phyloP scores from a whole-genome alignment of 805 yeast genomes.

The Yamadazyma endophytica region DNA sequence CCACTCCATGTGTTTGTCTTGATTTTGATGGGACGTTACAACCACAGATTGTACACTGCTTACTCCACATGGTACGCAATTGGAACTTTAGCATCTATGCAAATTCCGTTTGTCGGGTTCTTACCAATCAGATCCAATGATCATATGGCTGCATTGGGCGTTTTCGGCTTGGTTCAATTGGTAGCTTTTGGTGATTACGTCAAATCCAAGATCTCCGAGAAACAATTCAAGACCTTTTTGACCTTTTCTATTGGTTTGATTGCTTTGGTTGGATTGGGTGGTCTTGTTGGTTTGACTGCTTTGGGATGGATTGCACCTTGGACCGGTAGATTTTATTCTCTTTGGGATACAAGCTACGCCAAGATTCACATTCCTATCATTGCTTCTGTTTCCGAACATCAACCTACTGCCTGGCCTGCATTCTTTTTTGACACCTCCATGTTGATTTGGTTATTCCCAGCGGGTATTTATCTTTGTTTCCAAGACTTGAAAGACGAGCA shows the following conservation, averaged over 20 bases:
- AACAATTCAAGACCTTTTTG: slow-evolving; percentile 69
- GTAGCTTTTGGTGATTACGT: slow-evolving; percentile 83
- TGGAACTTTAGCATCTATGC: slow-evolving; percentile 99
- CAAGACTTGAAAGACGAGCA: slow-evolving; percentile 89
- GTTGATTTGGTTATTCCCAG: slow-evolving; percentile 97
- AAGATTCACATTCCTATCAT: slow-evolving; percentile 97
- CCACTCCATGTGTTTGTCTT: slow-evolving; percentile 92
- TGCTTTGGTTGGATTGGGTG: slow-evolving; percentile 60
- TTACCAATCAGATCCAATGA: slow-evolving; percentile 95
- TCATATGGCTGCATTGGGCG: slow-evolving; percentile 98
- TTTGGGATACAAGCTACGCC: slow-evolving; percentile 98
- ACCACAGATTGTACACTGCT: slow-evolving; percentile 76
- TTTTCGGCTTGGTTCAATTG: slow-evolving; percentile 90
- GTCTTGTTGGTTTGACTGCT: slow-evolving; percentile 75
- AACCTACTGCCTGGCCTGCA: slow-evolving; percentile 99
- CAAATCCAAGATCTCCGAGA: slow-evolving; percentile 64
- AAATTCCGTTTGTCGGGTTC: slow-evolving; percentile 97
- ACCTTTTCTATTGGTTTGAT: slow-evolving; percentile 55
- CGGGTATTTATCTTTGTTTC: slow-evolving; percentile 87
- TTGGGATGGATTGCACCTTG: slow-evolving; percentile 97
- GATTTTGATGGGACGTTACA: slow-evolving; percentile 91
- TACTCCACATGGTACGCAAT: slow-evolving; percentile 96
- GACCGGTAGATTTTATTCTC: slow-evolving; percentile 98
- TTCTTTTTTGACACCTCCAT: slow-evolving; percentile 92
- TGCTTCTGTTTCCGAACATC: slow-evolving; percentile 98